Base-by-base conservation (phyloP, 2,329 filamentous ascomycete genomes). In the Cercospora sp. region DNA sequence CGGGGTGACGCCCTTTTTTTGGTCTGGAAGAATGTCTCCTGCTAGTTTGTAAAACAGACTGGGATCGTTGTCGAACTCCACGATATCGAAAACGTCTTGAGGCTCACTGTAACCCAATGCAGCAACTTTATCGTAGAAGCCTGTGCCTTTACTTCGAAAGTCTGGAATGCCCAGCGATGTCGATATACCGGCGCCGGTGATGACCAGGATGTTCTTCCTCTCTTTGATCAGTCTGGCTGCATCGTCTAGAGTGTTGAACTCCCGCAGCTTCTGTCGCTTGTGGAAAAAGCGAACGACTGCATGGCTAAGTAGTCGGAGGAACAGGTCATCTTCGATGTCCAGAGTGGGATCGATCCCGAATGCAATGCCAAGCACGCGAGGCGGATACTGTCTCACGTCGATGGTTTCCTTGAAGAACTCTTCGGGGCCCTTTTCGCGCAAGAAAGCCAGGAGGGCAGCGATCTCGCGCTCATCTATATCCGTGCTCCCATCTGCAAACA, bases 81-180 rank as follows among this genome's bases (percentile, higher is more conserved):
- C 81, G 71, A 98, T 95, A 81, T 97, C 93, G 77, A 99, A 99
- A 28, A 98, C 93, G 77, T 98, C 93, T 78, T 98, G 94, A 1
- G 94, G 94, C 75, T 97, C 94, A 71, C 84, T 88, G 28, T 66
- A 63, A 6, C 93, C 93, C 69, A 95, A 86, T 75, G 92, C 88
- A 74, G 88, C 89, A 62, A 98, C 85, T 77, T 93, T 90, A 57
- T 93, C 90, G 81, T 98, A 98, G 66, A 98, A 90, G 61, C 94
- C 94, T 1, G 90, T 97, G 76, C 92, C 91, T 79, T 95, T 95
- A 63, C 94, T 97, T 72, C 95, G 90, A 77, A 99, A 99, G 79
- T 99, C 95, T 4, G 95, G 95, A 68, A 99, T 98, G 69, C 95
- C 95, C 21, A 99, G 88, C 62, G 93, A 97, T 0, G 95, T 99